Evolutionary conservation across 345 rosid species (phyloP).

Genomic region (Nasturtium officinale): DNA sequence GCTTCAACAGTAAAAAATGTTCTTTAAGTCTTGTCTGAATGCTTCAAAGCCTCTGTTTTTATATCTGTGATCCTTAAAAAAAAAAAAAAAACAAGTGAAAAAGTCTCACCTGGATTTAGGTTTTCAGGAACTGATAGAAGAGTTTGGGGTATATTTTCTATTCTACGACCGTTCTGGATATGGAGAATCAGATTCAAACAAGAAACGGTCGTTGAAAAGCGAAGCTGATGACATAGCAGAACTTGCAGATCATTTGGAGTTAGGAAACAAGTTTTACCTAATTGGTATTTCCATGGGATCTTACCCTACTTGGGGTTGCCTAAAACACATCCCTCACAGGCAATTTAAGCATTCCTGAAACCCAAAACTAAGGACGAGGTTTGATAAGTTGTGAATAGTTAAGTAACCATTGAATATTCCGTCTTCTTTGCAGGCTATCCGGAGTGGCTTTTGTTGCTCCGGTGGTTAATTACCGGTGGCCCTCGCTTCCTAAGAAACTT

Average conservation of each 20-base stretch:
- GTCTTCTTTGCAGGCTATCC: slow-evolving; percentile 59
- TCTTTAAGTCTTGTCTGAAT: slow-evolving; percentile 1
- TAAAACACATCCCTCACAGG: slow-evolving; percentile 88
- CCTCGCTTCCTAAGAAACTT: slow-evolving; percentile 66
- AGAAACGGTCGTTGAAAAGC: slow-evolving; percentile 57
- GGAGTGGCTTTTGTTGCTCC: slow-evolving; percentile 81
- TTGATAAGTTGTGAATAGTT: background rate
- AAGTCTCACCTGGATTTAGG: slow-evolving; percentile 12
- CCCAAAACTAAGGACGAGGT: background rate
- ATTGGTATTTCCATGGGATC: slow-evolving; percentile 92
- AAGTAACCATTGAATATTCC: background rate
- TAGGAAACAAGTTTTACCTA: slow-evolving; percentile 73
- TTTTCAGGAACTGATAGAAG: slow-evolving; percentile 71
- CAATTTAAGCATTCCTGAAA: slow-evolving; percentile 21
- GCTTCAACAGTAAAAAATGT: slow-evolving; percentile 62
- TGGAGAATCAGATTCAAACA: slow-evolving; percentile 78
- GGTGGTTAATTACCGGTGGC: slow-evolving; percentile 78
- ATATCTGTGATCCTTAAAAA: background rate
- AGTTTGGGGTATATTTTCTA: slow-evolving; percentile 69
- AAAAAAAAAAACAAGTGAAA: background rate
- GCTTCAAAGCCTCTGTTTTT: slow-evolving; percentile 6
- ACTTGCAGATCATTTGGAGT: slow-evolving; percentile 71
- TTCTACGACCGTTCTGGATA: slow-evolving; percentile 85
- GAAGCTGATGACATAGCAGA: slow-evolving; percentile 76
- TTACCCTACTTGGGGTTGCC: slow-evolving; percentile 85